phyloP scores from a whole-genome alignment of 176 grass and related monocot genomes.

The Guadua angustifolia region DNA sequence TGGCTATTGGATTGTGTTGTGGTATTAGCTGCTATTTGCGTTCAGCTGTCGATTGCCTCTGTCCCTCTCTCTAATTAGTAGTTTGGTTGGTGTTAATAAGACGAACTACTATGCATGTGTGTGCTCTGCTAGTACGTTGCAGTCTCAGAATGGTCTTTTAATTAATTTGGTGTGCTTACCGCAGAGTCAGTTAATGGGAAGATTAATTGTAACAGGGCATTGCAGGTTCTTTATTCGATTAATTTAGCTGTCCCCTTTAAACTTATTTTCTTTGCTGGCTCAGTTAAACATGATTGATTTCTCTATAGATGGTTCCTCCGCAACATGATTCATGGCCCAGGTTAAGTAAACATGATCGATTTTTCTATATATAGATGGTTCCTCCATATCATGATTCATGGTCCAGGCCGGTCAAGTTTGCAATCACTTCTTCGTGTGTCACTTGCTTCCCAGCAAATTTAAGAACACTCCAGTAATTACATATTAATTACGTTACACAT shows the following conservation, averaged over 20 bases:
- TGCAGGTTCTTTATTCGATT: neutral
- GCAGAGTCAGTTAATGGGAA: neutral
- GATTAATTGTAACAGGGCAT: conserved; percentile 10
- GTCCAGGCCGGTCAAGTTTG: neutral
- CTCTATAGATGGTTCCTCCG: neutral
- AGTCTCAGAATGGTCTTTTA: neutral
- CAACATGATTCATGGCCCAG: neutral
- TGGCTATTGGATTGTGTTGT: neutral
- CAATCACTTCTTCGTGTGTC: neutral
- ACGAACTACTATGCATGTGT: conserved; percentile 21
- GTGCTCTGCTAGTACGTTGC: neutral
- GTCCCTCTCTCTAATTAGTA: neutral
- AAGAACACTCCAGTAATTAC: neutral
- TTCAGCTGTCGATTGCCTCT: neutral
- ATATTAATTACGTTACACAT: neutral
- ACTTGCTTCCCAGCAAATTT: neutral
- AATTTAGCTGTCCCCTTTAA: neutral
- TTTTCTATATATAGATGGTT: neutral
- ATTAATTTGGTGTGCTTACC: neutral
- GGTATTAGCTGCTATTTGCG: neutral
- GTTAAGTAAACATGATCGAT: neutral
- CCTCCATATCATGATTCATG: neutral
- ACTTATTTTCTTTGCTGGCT: neutral
- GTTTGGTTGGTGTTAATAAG: conserved; percentile 30
- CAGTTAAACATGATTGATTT: neutral